Percentiles rank a stretch among this genome's conserved stretches.
Conservation (phyloP, 2,329 filamentous ascomycete genomes). For the Alternaria postmessia region DNA sequence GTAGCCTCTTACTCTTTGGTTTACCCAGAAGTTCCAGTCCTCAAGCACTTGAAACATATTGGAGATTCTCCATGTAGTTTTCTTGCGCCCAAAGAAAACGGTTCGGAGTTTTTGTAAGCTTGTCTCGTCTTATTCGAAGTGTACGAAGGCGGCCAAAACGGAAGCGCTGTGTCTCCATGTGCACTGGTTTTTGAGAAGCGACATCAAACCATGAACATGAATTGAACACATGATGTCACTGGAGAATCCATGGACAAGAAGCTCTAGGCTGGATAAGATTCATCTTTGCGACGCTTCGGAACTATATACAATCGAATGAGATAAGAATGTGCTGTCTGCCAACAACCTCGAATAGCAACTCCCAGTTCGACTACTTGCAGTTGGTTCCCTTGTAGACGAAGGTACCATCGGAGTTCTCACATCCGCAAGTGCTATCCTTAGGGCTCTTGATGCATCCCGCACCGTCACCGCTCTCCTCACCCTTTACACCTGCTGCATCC, state of each 20-base stretch:
- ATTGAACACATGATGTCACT: neutral
- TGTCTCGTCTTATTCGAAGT: neutral
- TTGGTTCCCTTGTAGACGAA: constrained; percentile 29
- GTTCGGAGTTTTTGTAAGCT: neutral
- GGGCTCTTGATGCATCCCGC: constrained; percentile 41
- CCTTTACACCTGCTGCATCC: constrained; percentile 28
- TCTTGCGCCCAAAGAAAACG: neutral
- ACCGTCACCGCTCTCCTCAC: constrained; percentile 29
- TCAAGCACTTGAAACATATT: neutral
- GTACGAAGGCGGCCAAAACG: neutral
- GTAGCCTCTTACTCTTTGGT: neutral
- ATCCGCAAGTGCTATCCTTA: constrained; percentile 32
- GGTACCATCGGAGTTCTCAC: constrained; percentile 35
- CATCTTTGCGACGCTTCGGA: neutral
- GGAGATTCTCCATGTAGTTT: neutral
- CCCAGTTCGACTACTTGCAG: neutral
- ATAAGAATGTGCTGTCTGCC: neutral
- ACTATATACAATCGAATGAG: neutral
- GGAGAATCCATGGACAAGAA: too few relatives aligned
- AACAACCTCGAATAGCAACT: neutral
- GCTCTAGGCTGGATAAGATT: neutral
- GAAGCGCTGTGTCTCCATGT: neutral
- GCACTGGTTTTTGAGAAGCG: neutral
- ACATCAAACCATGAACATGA: neutral
- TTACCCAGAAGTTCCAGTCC: neutral